These are phyloP conservation scores for Aaosphaeria pasadenensis DNA, from an alignment of 2,329 filamentous ascomycete genomes.

Conservation along the genomic window DNA sequence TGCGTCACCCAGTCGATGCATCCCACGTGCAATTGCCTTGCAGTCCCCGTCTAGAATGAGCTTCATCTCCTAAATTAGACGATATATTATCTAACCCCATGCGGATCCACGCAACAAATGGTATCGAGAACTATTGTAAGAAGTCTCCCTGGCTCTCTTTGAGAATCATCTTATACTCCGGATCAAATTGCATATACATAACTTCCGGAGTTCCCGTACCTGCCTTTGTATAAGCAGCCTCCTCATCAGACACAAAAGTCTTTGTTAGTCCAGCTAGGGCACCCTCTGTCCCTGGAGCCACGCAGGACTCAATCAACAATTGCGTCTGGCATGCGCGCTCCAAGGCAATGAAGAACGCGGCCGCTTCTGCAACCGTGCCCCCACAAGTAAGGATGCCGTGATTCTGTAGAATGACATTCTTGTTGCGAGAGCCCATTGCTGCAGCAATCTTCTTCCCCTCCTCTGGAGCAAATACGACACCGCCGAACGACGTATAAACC, in stretches of 20 bases:
- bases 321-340: slow-evolving; percentile 43
- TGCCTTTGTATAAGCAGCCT: slow-evolving; percentile 9
- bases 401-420: slow-evolving; percentile 43
- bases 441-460: slow-evolving; percentile 46
- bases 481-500: slow-evolving; percentile 45
- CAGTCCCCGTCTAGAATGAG: too few relatives aligned
- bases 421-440: slow-evolving; percentile 36
- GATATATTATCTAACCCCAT: too few relatives aligned
- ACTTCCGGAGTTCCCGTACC: slow-evolving; percentile 7
- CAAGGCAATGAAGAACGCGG: slow-evolving; percentile 42
- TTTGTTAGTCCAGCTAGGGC: slow-evolving; percentile 4
- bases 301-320: slow-evolving; percentile 17
- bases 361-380: slow-evolving; percentile 39
- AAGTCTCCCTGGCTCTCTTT: slow-evolving; percentile 19
- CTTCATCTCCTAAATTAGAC: too few relatives aligned
- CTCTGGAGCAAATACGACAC: slow-evolving; percentile 44
- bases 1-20: too few relatives aligned
- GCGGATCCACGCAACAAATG: too few relatives aligned
- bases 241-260: slow-evolving; percentile 7
- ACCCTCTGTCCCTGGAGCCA: slow-evolving; percentile 3
- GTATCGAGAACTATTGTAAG: not conserved
- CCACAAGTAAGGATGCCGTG: slow-evolving; percentile 47
- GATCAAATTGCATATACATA: slow-evolving; percentile 9
- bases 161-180: slow-evolving; percentile 22
- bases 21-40: too few relatives aligned